Conservation (phyloP, 106 monocot genomes). For the Allium sativum region DNA sequence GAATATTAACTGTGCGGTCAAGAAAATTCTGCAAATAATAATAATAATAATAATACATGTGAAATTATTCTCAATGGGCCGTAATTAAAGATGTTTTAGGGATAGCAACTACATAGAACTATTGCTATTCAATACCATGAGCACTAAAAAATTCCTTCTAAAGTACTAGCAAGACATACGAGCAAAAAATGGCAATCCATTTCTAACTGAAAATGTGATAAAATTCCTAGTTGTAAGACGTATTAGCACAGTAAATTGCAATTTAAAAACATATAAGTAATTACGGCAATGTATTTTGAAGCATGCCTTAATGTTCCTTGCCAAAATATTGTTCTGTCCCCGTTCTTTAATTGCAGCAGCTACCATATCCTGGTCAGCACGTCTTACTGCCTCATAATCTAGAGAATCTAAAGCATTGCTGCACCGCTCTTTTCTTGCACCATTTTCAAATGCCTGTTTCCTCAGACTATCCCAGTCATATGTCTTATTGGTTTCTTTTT, state of each 20-base stretch:
- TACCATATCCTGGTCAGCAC: conserved; percentile 43
- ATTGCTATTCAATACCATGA: too few species aligned
- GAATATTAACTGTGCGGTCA: conserved; percentile 9
- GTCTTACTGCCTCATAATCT: conserved; percentile 64
- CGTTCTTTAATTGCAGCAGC: conserved; percentile 58
- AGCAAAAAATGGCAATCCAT: too few species aligned
- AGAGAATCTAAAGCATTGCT: conserved; percentile 41
- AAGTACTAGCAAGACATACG: too few species aligned
- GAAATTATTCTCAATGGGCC: conserved; percentile 62
- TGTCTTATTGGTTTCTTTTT: conserved; percentile 18
- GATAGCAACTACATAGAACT: too few species aligned
- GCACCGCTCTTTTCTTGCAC: conserved; percentile 35
- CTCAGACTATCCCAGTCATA: conserved; percentile 74
- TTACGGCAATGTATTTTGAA: conserved; percentile 31
- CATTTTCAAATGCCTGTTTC: conserved; percentile 14
- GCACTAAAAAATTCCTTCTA: too few species aligned
- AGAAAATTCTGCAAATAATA: conserved; percentile 9
- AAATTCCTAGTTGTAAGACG: too few species aligned
- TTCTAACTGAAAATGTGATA: too few species aligned
- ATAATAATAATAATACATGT: conserved; percentile 17
- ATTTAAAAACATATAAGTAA: too few species aligned
- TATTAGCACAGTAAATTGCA: too few species aligned
- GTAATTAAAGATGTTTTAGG: too few species aligned
- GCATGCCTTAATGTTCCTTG: conserved; percentile 60
- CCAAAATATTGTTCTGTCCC: conserved; percentile 80